Base-by-base conservation (phyloP, 1,284 basidiomycete species). In the Melampsora americana region DNA sequence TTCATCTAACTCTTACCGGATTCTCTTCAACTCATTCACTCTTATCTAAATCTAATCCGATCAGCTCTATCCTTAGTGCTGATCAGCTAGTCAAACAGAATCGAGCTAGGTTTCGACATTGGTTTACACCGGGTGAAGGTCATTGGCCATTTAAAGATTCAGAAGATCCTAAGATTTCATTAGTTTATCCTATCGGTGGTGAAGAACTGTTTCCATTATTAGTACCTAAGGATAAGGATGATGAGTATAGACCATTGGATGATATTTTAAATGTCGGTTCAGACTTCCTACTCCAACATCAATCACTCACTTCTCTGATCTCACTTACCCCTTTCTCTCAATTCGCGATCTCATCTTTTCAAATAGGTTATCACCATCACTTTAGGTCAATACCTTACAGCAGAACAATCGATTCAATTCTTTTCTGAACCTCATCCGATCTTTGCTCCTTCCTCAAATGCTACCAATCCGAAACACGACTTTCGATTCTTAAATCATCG, bases 211-310 rank as follows among this genome's bases (percentile, higher is more conserved):
- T 72, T 35, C 46, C 61, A 7, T 46, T 72, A 4, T 35, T 72
- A 11, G 48, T 72, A 2, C 69, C 69, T 18, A 64, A 65, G 20
- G n/a, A 28, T 18, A 79, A 80, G 0, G 66, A 81, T 2, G 79
- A 84, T 70, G 85, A 85, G 78, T 85, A 83, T 79, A 80, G 83
- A 67, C 85, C 85, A 1, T 81, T 85, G 16, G 80, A 81, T 69
- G 84, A 85, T 77, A 78, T 85, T 2, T 77, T 84, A 42, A 80
- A 74, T 32, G 79, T 78, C 2, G 39, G 80, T 81, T n/a, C n/a
- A n/a, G n/a, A n/a, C n/a, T n/a, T n/a, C n/a, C n/a, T n/a, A n/a
- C n/a, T n/a, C n/a, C n/a, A n/a, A n/a, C n/a, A n/a, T n/a, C n/a
- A n/a, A n/a, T n/a, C n/a, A n/a, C n/a, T n/a, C n/a, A n/a, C n/a